Base-by-base conservation (phyloP, 331 rosid genomes). In the Prunus yedoensis region DNA sequence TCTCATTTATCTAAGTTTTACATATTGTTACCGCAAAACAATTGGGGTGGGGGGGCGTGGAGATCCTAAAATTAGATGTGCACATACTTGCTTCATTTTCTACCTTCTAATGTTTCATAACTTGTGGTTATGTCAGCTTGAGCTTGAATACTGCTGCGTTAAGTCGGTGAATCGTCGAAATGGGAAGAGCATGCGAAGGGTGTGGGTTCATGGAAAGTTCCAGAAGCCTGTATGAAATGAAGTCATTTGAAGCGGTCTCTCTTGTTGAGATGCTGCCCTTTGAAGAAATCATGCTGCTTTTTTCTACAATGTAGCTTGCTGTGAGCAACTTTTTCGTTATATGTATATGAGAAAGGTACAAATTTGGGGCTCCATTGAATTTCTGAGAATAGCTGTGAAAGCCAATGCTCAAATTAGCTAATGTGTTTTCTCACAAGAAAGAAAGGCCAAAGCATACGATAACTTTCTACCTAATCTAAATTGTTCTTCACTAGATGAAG, bases 121-220 rank as follows among this genome's bases (percentile, higher is more conserved):
- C 69, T 57, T 11, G 30, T 85, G 83, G 49, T 73, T 59, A 53
- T 72, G 79, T 79, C 91, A 94, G 99, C 81, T 90, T n/a, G 97
- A 92, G 84, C 92, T 94, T 65, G 92, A 89, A 78, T 94, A 94
- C 77, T 94, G 99, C 61, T 92, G 97, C 83, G 88, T 94, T 14
- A 92, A 85, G 83, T 92, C 99, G 1, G 81, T 78, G 47, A 94
- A 94, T 79, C 93, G 97, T 13, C 81, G 76, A 80, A 89, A 87
- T 53, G 93, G 92, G 78, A 94, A 94, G 87, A 81, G 81, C 79
- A 90, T 89, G 97, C 88, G 18, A 77, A 88, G 97, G 85, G 97
- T 94, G 64, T 94, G 99, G 99, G 96, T 94, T 82, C 97, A 94
- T 65, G 99, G 91, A 77, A 94, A 90, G 85, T 94, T 94, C 82